Evolutionary conservation across 257 asterid genomes (phyloP).

Genomic region (Penstemon eatonii): DNA sequence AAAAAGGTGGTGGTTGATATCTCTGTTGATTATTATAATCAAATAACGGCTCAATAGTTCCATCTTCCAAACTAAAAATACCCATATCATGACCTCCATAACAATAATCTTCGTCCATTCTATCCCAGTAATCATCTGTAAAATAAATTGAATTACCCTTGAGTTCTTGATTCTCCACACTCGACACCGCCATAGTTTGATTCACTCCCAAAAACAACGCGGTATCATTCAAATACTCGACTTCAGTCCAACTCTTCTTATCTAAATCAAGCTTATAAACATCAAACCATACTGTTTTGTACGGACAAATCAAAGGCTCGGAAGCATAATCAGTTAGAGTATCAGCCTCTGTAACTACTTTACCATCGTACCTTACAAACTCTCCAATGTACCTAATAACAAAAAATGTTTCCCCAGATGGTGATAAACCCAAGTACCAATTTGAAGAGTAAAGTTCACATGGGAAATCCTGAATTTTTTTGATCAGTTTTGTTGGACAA

Average conservation of each 20-base stretch:
- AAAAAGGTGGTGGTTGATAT: constrained; percentile 33
- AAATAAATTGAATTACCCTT: constrained; percentile 37
- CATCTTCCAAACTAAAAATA: constrained; percentile 25
- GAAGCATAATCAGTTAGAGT: constrained; percentile 19
- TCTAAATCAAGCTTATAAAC: constrained; percentile 29
- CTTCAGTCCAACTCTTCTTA: constrained; percentile 21
- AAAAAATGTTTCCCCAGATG: constrained; percentile 10
- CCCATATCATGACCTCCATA: constrained; percentile 49
- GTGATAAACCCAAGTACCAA: constrained; percentile 32
- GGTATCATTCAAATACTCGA: constrained; percentile 21
- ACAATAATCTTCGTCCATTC: constrained; percentile 31
- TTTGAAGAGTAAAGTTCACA: constrained; percentile 20
- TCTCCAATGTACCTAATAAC: constrained; percentile 37
- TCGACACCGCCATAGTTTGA: constrained; percentile 28
- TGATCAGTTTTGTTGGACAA: constrained; percentile 10
- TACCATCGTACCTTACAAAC: constrained; percentile 18
- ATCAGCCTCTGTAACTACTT: constrained; percentile 35
- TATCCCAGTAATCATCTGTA: constrained; percentile 45
- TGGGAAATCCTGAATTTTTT: not conserved
- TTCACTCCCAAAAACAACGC: constrained; percentile 44
- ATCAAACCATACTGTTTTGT: constrained; percentile 28
- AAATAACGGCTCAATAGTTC: constrained; percentile 4
- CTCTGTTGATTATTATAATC: constrained; percentile 15
- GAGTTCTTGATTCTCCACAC: constrained; percentile 8
- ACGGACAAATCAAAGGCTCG: constrained; percentile 27